These are phyloP conservation scores for Kalanchoe fedtschenkoi DNA, from an alignment of 164 flowering plant genomes.

Conservation along the genomic window DNA sequence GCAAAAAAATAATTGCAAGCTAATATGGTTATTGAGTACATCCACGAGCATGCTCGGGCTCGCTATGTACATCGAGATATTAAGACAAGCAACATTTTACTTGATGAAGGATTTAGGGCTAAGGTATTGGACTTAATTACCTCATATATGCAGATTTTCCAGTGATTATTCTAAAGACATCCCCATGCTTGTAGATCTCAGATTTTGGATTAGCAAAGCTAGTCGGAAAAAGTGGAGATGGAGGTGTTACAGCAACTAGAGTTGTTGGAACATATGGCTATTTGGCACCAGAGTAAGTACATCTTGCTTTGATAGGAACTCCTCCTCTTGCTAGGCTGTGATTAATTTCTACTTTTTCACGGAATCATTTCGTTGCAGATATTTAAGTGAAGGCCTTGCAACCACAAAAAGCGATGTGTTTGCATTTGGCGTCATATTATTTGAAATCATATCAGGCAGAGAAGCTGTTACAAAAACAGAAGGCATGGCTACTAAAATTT, in stretches of 20 bases:
- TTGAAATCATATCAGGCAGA: constrained; percentile 76
- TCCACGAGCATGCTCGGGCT: constrained; percentile 88
- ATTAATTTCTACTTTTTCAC: constrained; percentile 6
- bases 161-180: constrained; percentile 4
- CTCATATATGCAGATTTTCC: neutral
- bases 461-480: constrained; percentile 73
- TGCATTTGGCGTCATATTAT: constrained; percentile 93
- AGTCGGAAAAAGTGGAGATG: constrained; percentile 55
- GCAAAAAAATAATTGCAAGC: too few relatives aligned
- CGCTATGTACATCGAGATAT: constrained; percentile 96
- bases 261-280: constrained; percentile 97
- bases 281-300: constrained; percentile 89
- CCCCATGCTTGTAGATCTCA: constrained; percentile 46
- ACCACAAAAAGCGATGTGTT: constrained; percentile 85
- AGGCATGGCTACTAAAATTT: constrained; percentile 32
- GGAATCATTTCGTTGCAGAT: constrained; percentile 30
- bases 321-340: neutral
- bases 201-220: constrained; percentile 95
- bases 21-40: too few relatives aligned
- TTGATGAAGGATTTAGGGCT: constrained; percentile 73
- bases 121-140: constrained; percentile 42
- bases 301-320: neutral
- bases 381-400: constrained; percentile 79
- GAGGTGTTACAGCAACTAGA: constrained; percentile 64
- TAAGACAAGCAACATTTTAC: constrained; percentile 88